Conservation (phyloP, 75 land plant genomes). For the Ceratopteris richardii region DNA sequence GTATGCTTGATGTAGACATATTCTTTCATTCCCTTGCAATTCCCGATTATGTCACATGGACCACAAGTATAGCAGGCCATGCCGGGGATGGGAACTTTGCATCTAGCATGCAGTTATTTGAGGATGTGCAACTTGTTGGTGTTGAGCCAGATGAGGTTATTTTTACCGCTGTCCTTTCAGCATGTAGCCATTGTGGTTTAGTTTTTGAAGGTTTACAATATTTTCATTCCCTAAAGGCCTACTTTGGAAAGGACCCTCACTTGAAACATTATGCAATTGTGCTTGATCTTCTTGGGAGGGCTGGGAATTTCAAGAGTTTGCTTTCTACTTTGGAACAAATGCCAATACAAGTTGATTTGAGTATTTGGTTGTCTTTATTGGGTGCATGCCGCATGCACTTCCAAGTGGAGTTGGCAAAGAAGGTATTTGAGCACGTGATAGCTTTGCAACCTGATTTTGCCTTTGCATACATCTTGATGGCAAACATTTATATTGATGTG, state of each 20-base stretch:
- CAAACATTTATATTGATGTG: neutral
- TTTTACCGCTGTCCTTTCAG: constrained; percentile 7
- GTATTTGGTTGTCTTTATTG: constrained; percentile 3
- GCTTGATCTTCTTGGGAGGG: constrained; percentile 14
- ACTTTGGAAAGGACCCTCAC: neutral
- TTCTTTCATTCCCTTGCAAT: constrained; percentile 8
- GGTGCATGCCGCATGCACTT: neutral
- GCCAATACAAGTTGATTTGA: constrained; percentile 1
- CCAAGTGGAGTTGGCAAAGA: neutral
- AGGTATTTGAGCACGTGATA: neutral
- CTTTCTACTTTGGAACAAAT: neutral
- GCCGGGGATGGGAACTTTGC: constrained; percentile 8
- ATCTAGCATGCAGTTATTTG: constrained; percentile 6
- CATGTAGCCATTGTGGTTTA: constrained; percentile 1
- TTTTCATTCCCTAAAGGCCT: neutral
- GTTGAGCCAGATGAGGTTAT: constrained; percentile 7
- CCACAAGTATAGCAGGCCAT: constrained; percentile 9
- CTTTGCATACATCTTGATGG: neutral
- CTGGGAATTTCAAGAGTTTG: constrained; percentile 3
- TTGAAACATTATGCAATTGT: constrained; percentile 4
- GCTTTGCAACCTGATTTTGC: neutral
- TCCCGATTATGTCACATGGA: neutral
- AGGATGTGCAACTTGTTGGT: constrained; percentile 2
- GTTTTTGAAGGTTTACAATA: neutral
- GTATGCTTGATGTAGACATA: neutral